phyloP scores from a whole-genome alignment of 495 filamentous ascomycete species.

The Staphylotrichum tortipilum region DNA sequence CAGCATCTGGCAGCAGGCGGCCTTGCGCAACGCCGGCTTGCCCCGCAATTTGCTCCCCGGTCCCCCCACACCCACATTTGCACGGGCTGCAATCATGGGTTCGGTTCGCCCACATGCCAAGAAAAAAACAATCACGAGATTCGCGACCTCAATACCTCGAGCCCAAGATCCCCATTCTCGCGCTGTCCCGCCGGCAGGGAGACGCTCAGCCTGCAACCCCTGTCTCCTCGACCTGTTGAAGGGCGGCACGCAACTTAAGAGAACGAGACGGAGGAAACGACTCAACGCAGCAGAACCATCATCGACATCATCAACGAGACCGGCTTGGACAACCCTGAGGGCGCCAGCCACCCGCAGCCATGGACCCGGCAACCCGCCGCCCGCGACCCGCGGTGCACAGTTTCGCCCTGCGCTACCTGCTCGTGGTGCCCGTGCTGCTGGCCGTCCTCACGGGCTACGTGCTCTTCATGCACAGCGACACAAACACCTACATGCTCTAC shows the following conservation, averaged over 20 bases:
- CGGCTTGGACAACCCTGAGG: neutral
- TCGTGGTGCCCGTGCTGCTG: constrained; percentile 26
- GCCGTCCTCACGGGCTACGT: constrained; percentile 20
- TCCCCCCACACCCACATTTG: neutral
- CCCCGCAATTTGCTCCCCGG: too few species aligned
- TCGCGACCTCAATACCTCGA: neutral
- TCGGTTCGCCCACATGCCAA: neutral
- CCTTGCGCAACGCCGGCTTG: too few species aligned
- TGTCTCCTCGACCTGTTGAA: too few species aligned
- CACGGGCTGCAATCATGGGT: neutral
- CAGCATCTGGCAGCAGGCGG: too few species aligned
- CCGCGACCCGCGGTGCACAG: neutral
- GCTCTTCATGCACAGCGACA: constrained; percentile 26
- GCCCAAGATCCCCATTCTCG: neutral
- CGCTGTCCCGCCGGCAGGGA: neutral
- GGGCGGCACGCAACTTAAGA: too few species aligned
- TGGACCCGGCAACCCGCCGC: neutral
- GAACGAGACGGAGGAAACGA: too few species aligned
- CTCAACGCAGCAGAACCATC: neutral
- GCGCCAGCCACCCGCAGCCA: too few species aligned
- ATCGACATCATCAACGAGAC: neutral
- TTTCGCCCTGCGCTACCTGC: constrained; percentile 6
- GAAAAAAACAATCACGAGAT: constrained; percentile 4
- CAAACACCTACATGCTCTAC: constrained; percentile 33
- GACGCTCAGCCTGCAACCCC: neutral